A percentile compares a stretch with the other conserved stretches of the same genome.
Evolutionary conservation across 1,284 basidiomycete genomes (phyloP).

Genomic region (Apiotrichum mycotoxinovorans): DNA sequence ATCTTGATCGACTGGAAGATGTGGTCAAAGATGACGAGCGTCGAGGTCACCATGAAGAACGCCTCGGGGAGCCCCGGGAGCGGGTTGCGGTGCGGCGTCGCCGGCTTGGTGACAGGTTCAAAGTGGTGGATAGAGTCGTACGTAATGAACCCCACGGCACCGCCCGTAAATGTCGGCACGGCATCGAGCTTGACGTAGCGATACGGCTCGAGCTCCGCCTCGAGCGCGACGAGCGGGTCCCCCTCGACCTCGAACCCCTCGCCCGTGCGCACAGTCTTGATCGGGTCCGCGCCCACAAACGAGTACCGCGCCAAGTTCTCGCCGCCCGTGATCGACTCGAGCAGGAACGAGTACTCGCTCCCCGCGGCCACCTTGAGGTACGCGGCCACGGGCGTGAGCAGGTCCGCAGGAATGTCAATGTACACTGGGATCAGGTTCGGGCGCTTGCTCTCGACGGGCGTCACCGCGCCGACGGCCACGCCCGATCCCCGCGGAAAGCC

Average conservation of each 20-base stretch:
- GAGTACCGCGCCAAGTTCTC: conserved; percentile 91
- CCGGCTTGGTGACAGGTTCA: conserved; percentile 76
- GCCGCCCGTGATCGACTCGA: conserved; percentile 87
- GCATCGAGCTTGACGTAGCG: conserved; percentile 87
- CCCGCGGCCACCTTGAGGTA: conserved; percentile 91
- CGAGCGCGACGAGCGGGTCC: conserved; percentile 80
- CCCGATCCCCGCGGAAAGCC: conserved; percentile 32
- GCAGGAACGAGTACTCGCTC: conserved; percentile 84
- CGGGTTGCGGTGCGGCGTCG: conserved; percentile 64
- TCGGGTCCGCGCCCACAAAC: conserved; percentile 95
- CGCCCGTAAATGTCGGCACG: conserved; percentile 89
- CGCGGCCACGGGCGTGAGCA: conserved; percentile 94
- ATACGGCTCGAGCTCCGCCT: conserved; percentile 81
- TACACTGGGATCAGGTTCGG: conserved; percentile 69
- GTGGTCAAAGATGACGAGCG: conserved; percentile 94
- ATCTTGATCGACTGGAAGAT: conserved; percentile 92
- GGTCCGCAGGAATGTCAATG: conserved; percentile 88
- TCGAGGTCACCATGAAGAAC: conserved; percentile 94
- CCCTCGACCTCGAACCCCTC: conserved; percentile 75
- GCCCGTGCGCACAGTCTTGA: conserved; percentile 87
- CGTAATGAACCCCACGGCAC: conserved; percentile 94
- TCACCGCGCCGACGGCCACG: conserved; percentile 10
- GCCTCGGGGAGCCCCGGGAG: conserved; percentile 84
- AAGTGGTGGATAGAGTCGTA: conserved; percentile 97
- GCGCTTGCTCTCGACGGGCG: conserved; percentile 12